phyloP scores from a whole-genome alignment of 2,329 filamentous ascomycete species.

The Xylaria sp. region DNA sequence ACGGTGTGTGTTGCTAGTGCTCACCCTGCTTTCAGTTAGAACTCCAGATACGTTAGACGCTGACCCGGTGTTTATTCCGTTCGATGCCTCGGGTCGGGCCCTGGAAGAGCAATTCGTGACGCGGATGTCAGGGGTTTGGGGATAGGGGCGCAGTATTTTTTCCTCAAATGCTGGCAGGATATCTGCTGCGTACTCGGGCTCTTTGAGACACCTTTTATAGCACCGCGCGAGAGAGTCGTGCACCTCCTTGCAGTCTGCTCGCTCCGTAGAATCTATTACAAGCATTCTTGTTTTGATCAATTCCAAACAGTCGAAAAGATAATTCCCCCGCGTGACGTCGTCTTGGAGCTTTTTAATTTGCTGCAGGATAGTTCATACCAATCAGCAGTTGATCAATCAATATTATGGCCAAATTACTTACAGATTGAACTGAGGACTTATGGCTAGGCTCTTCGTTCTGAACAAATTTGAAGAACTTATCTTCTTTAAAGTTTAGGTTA shows the following conservation, averaged over 20 bases:
- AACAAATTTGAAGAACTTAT: conserved; percentile 21
- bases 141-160: background rate
- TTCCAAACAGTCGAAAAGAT: conserved; percentile 30
- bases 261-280: background rate
- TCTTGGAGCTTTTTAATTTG: conserved; percentile 11
- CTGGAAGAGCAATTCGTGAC: background rate
- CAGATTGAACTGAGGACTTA: background rate
- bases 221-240: conserved; percentile 12
- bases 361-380: background rate
- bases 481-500: conserved; percentile 18
- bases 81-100: background rate
- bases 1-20: background rate
- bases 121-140: background rate
- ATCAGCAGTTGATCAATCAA: background rate
- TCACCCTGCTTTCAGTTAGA: background rate
- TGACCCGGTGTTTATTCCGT: background rate
- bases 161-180: conserved; percentile 10
- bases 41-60: background rate
- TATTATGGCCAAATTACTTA: background rate
- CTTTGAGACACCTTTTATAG: conserved; percentile 11
- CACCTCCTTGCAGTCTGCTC: conserved; percentile 22
- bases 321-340: conserved; percentile 5
- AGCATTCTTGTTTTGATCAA: conserved; percentile 30
- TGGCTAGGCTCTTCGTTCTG: background rate
- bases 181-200: conserved; percentile 9